Conservation (phyloP, 129 eudicot genomes). For the Lactuca saligna region DNA sequence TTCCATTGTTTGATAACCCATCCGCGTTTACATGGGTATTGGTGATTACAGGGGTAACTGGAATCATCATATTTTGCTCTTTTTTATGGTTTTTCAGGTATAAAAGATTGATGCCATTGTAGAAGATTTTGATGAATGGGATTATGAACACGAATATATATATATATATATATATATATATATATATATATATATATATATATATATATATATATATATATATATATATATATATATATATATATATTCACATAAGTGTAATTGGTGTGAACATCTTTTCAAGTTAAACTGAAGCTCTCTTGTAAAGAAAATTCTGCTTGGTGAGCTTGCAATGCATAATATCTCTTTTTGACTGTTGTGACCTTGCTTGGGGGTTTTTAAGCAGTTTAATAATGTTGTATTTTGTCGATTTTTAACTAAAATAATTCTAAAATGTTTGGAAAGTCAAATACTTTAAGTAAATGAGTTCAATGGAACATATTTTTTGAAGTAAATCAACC, state of each 20-base stretch:
- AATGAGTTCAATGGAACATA: no score
- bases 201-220: neutral
- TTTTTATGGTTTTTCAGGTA: conserved; percentile 85
- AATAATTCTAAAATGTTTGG: no score
- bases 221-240: no score
- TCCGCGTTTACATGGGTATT: conserved; percentile 87
- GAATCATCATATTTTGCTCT: conserved; percentile 56
- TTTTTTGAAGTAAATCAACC: no score
- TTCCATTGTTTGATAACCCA: conserved; percentile 51
- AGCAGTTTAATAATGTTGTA: no score
- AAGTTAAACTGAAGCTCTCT: conserved; percentile 21
- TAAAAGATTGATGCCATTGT: conserved; percentile 86
- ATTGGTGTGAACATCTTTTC: conserved; percentile 1
- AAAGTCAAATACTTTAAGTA: no score
- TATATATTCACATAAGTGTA: neutral
- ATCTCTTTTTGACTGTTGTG: neutral
- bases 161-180: neutral
- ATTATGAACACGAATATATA: neutral
- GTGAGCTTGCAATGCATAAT: conserved; percentile 28
- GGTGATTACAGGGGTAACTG: conserved; percentile 65
- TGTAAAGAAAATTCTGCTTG: conserved; percentile 34
- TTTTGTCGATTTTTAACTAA: no score
- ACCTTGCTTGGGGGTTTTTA: no score
- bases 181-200: neutral
- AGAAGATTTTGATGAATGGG: conserved; percentile 24